Evolutionary conservation across 2,329 filamentous ascomycete genomes (phyloP), one percentile per base, ranked within the genome.

Genomic region (Fonsecaea nubica): DNA sequence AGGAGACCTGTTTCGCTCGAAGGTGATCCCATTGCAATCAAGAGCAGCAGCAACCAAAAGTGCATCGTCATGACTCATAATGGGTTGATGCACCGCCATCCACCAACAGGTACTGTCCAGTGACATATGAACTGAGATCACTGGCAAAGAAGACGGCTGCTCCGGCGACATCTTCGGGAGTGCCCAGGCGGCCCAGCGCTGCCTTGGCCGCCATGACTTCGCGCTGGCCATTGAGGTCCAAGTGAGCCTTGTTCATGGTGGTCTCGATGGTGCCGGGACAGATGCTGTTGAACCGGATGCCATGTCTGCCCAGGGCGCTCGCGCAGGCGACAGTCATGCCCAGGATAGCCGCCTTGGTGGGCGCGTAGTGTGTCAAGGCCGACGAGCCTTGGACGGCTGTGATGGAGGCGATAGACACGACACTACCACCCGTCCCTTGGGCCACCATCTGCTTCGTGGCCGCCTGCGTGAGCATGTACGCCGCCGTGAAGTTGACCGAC

Each of bases 381-480:
- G 59, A 54, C 35, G 59, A 62, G 48, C 59, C 59, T 21, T 55
- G 59, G 36, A 56, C 36, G 9, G 59, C 59, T 9, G 50, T 56
- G 38, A 72, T 67, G 21, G 69, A 71, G 25, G 60, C 65, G 35
- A 71, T 58, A 32, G 67, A 38, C 30, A 71, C 69, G 45, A 68
- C 65, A 50, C 65, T 70, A 33, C 65, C 65, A 13, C 62, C 56
- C 0, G 83, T 84, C 1, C 79, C 79, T 67, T 83, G 85, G 0
- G 77, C 76, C 35, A 85, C 82, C 80, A 86, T 85, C 35, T 81
- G 79, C 63, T 80, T 78, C 0, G 82, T 83, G 1, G 81, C 83
- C 6, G 82, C 72, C 69, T 85, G 81, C 0, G 83, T 81, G 8
- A 76, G 79, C 67, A 80, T 83, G 69, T 80, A 83, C 2, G 79